Evolutionary conservation across 2,329 filamentous ascomycete genomes (phyloP), one percentile per base, ranked within the genome.

Genomic region (Sarocladiaceae sp.): DNA sequence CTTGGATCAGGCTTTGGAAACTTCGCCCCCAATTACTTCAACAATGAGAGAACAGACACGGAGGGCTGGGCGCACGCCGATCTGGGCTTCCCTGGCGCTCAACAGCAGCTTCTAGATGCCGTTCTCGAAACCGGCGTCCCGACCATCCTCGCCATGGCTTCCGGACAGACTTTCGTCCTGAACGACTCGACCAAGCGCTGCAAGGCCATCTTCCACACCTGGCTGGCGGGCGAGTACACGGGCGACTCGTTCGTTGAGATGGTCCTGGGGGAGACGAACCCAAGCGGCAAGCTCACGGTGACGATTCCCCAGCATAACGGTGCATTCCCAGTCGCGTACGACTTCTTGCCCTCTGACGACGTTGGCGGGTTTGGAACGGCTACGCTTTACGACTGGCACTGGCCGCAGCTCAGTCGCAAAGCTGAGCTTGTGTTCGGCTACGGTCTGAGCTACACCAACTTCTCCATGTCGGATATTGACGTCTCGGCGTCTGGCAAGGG

Each of bases 401-500:
- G 51, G 45, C 58, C 27, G n/a, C n/a, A n/a, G n/a, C n/a, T n/a
- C n/a, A n/a, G n/a, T n/a, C n/a, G n/a, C 59, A 6, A 48, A 55
- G 10, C 27, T 59, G 20, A 51, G 53, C 56, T 62, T 74, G 24
- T 71, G 69, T 56, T 54, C 67, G 82, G 81, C 2, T 83, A 73
- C 47, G 82, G 82, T 0, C 66, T 85, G 3, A 80, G 74, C 12
- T 85, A 84, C 61, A 82, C 80, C 0, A 70, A 65, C 0, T 85
- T 83, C 60, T 61, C 70, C 21, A 67, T 83, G 37, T 72, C 72
- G 2, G 65, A 49, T 3, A 26, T 44, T 37, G 44, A 35, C 39
- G 34, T 27, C 7, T 49, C 27, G 27, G n/a, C 27, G 47, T 7
- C n/a, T n/a, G n/a, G n/a, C n/a, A n/a, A n/a, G n/a, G n/a, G n/a